Conservation (phyloP, 805 yeast genomes). For the Candida koratica region DNA sequence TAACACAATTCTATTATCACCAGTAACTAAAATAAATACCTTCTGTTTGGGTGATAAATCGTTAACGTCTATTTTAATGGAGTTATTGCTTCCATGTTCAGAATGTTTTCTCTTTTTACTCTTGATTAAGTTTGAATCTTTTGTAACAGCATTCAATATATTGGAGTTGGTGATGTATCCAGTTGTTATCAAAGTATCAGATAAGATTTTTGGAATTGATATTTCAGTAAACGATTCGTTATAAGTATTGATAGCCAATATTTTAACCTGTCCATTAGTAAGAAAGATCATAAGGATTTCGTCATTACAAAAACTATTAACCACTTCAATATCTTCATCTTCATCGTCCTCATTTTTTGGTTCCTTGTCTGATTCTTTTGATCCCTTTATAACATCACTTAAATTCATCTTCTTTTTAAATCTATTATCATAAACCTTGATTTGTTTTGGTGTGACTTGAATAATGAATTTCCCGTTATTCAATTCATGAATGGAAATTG, state of each 20-base stretch:
- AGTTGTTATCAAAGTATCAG: slow-evolving; percentile 57
- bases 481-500: slow-evolving; percentile 64
- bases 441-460: slow-evolving; percentile 67
- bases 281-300: slow-evolving; percentile 61
- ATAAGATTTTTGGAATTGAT: slow-evolving; percentile 38
- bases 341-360: slow-evolving; percentile 16
- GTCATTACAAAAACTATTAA: slow-evolving; percentile 59
- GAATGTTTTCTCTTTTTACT: slow-evolving; percentile 26
- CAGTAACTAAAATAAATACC: slow-evolving; percentile 64
- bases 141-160: slow-evolving; percentile 29
- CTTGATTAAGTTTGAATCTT: slow-evolving; percentile 23
- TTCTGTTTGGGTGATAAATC: slow-evolving; percentile 29
- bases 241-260: slow-evolving; percentile 42
- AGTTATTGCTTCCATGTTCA: slow-evolving; percentile 1
- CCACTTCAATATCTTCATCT: slow-evolving; percentile 48
- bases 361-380: neutral
- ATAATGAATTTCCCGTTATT: slow-evolving; percentile 55
- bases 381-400: slow-evolving; percentile 27
- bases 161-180: slow-evolving; percentile 57
- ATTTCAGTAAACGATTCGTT: slow-evolving; percentile 31
- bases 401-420: slow-evolving; percentile 53
- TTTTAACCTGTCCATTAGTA: slow-evolving; percentile 66
- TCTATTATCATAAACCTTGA: slow-evolving; percentile 56
- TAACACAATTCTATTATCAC: slow-evolving; percentile 67
- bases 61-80: slow-evolving; percentile 8